Evolutionary conservation across 495 filamentous ascomycete genomes (phyloP), one percentile per base, ranked within the genome.

Genomic region (Talaromyces adpressus): DNA sequence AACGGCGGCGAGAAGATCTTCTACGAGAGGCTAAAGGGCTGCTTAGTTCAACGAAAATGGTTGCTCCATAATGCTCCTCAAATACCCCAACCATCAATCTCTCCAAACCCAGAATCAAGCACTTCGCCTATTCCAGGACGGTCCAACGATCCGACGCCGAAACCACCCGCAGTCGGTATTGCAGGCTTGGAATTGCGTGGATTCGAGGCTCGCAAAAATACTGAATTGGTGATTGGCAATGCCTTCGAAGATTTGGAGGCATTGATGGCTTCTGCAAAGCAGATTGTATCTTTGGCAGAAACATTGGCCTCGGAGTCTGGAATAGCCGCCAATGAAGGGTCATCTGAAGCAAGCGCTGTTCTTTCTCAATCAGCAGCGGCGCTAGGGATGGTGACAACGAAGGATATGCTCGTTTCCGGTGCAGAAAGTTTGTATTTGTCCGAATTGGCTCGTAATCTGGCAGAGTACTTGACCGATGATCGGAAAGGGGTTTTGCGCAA

Each of bases 241-340:
- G 92, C 95, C 2, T 98, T 98, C 69, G 94, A 98, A 69, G 94
- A 99, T 72, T 83, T 99, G 14, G 93, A 97, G 70, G 92, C 95
- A 2, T 82, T 99, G 51, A 98, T 97, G 93, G 90, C 92, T 4
- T 96, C 92, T 9, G 94, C 95, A 7, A 97, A 97, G 71, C 90
- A 98, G 68, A 89, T 99, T 54, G 87, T 98, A 23, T 91, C 92
- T 5, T 86, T 98, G 30, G 94, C 94, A 3, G 94, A 98, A 73
- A 88, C 83, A 9, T 92, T 99, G 63, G 86, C 91, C 8, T 82
- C 84, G 14, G 87, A 91, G 66, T 83, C 83, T 8, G 85, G 86
- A 16, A 77, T 81, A 70, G 73, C 81, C 36, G 78, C 77, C 18
- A 84, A 72, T 56, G 85, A 81, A 30, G 82, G 73, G 36, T 82